phyloP scores from a whole-genome alignment of 2,329 filamentous ascomycete genomes.

The Thelonectria olida region DNA sequence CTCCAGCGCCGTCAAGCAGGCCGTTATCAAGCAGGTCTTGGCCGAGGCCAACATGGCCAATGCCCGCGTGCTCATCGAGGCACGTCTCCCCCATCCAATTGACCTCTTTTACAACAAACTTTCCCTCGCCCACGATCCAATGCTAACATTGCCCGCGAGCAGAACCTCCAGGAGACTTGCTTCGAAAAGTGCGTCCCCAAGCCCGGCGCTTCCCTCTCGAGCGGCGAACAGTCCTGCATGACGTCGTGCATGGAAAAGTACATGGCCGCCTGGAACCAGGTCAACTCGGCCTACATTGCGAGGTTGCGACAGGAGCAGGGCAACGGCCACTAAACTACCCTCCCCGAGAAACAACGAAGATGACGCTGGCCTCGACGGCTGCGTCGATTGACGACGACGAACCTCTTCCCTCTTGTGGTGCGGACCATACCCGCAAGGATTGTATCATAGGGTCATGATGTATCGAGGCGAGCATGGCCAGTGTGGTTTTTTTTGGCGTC shows the following conservation, averaged over 20 bases:
- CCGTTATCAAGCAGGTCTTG: conserved; percentile 72
- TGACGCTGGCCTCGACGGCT: background rate
- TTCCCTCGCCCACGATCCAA: background rate
- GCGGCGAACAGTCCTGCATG: conserved; percentile 75
- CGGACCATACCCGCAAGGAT: conserved; percentile 20
- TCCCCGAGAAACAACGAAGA: background rate
- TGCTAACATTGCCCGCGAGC: background rate
- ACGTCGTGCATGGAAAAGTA: conserved; percentile 87
- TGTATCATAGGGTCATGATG: conserved; percentile 42
- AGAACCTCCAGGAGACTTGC: conserved; percentile 86
- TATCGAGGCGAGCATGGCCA: conserved; percentile 5
- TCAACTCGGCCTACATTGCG: conserved; percentile 73
- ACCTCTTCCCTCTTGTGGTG: background rate
- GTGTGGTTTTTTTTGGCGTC: conserved; percentile 1
- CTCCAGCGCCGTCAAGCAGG: conserved; percentile 66
- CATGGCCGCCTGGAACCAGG: conserved; percentile 81
- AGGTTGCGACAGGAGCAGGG: conserved; percentile 68
- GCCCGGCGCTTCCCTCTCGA: conserved; percentile 72
- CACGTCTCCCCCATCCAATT: conserved; percentile 43
- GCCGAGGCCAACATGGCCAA: conserved; percentile 73
- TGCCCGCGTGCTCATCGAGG: conserved; percentile 75
- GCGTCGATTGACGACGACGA: conserved; percentile 1
- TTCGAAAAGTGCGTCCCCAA: conserved; percentile 81
- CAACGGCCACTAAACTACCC: conserved; percentile 35
- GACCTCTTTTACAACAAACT: background rate